Evolutionary conservation across 2,329 filamentous ascomycete species (phyloP).

Genomic region (Ceratocystiopsis minuta): DNA sequence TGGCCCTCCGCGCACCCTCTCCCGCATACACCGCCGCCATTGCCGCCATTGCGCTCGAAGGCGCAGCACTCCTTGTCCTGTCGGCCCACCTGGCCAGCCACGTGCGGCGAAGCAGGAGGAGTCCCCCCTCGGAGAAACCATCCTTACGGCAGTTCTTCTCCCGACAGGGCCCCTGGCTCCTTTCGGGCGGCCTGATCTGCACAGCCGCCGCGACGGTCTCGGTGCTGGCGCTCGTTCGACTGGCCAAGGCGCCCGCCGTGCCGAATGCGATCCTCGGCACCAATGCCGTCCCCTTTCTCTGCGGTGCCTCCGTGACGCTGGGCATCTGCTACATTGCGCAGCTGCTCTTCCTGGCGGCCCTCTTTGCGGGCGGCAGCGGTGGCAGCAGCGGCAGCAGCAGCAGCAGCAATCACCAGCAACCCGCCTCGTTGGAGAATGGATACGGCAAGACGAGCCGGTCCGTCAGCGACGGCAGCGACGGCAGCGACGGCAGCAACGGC

Average conservation of each 20-base stretch:
- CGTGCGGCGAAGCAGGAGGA: constrained; percentile 6
- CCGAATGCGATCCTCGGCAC: constrained; percentile 17
- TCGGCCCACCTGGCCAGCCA: constrained; percentile 16
- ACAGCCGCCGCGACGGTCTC: constrained; percentile 27
- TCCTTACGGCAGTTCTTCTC: not conserved
- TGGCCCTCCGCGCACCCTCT: constrained; percentile 12
- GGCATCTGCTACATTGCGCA: constrained; percentile 28
- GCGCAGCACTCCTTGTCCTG: constrained; percentile 18
- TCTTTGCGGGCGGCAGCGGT: constrained; percentile 18
- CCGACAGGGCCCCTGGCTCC: constrained; percentile 18
- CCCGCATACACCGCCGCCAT: constrained; percentile 19
- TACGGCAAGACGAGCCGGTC: not conserved
- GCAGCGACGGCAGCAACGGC: not conserved
- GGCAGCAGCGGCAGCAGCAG: too few species aligned
- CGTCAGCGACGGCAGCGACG: constrained; percentile 11
- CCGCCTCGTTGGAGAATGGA: not conserved
- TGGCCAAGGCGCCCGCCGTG: constrained; percentile 17
- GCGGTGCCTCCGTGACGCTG: constrained; percentile 26
- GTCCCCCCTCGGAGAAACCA: constrained; percentile 1
- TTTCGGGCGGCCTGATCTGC: constrained; percentile 21
- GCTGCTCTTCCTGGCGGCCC: constrained; percentile 27
- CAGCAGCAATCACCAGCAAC: constrained; percentile 6
- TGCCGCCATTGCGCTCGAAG: constrained; percentile 21
- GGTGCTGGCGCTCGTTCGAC: constrained; percentile 23
- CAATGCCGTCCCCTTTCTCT: constrained; percentile 19